Base-by-base conservation (phyloP, 208 protist species). In the Phytomonas francai region DNA sequence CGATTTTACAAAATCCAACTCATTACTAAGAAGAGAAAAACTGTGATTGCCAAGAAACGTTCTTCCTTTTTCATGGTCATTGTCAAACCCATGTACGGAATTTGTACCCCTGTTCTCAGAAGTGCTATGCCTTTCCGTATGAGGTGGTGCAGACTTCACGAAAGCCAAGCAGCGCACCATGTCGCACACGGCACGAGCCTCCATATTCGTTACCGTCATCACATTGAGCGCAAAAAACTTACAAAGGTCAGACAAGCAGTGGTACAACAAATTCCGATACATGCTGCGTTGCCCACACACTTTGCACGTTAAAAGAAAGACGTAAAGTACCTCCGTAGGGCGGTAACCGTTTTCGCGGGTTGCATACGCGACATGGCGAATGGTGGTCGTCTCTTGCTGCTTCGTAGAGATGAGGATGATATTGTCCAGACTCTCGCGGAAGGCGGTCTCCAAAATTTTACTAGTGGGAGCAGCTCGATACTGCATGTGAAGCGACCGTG, bases 151-250 rank as follows among this genome's bases (percentile, higher is more conserved):
- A 19, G 66, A 25, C 12, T 49, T 45, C 61, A 71, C 28, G 8
- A 81, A 76, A 25, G 71, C 80, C 19, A 85, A 67, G 65, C 77
- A 70, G 14, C 80, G 78, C 27, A 88, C 76, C 19, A 89, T 74
- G 36, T 85, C 73, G 30, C 84, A 85, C 51, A 86, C 77, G 12
- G 81, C 65, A 54, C 74, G 73, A 12, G 80, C 72, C 5, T 86
- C 76, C 31, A 61, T 72, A 59, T 67, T 29, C 9, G 77, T 81
- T 62, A 91, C 72, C 14, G 88, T 81, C 63, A 93, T 36, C 16
- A 93, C 51, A n/a, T 76, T 72, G 34, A 93, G 76, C 29, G 85
- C 83, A 12, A 84, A 77, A 49, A 93, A 81, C 64, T 89, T 91
- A 8, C 78, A 78, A 16, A 93, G 42, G 63, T 93, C 83, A 25